Conservation (phyloP, 495 filamentous ascomycete genomes). For the Umbilicaria muhlenbergii region DNA sequence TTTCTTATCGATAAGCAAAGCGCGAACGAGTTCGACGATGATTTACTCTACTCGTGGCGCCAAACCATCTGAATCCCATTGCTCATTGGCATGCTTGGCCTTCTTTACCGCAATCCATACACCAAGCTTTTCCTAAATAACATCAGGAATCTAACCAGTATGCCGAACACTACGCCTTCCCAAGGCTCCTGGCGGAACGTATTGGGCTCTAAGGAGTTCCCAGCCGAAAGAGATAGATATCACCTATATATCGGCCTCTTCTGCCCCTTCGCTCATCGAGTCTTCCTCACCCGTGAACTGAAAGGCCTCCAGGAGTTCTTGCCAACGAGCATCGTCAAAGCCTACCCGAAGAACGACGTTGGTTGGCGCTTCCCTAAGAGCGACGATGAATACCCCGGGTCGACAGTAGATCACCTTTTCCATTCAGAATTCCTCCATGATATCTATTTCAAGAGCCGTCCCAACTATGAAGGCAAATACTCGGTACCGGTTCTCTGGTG, state of each 20-base stretch:
- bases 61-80: too few species aligned
- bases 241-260: constrained; percentile 51
- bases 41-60: too few species aligned
- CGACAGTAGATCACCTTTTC: constrained; percentile 35
- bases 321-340: constrained; percentile 54
- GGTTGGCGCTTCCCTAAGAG: constrained; percentile 34
- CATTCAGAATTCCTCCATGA: constrained; percentile 32
- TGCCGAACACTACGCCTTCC: too few species aligned
- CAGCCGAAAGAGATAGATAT: constrained; percentile 55
- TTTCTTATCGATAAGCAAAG: too few species aligned
- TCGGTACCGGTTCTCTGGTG: constrained; percentile 43
- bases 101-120: too few species aligned
- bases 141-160: too few species aligned
- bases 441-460: constrained; percentile 35
- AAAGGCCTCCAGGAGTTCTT: constrained; percentile 65
- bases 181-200: constrained; percentile 6
- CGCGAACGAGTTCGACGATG: too few species aligned
- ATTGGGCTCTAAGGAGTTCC: constrained; percentile 32
- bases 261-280: constrained; percentile 52
- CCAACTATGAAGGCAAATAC: constrained; percentile 35
- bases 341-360: constrained; percentile 43
- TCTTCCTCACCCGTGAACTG: constrained; percentile 41
- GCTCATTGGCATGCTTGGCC: too few species aligned
- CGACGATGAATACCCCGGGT: constrained; percentile 32
- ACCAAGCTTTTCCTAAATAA: too few species aligned